These are phyloP conservation scores for Macrolepiota fuliginosa DNA, from an alignment of 768 basidiomycete genomes.

Conservation along the genomic window DNA sequence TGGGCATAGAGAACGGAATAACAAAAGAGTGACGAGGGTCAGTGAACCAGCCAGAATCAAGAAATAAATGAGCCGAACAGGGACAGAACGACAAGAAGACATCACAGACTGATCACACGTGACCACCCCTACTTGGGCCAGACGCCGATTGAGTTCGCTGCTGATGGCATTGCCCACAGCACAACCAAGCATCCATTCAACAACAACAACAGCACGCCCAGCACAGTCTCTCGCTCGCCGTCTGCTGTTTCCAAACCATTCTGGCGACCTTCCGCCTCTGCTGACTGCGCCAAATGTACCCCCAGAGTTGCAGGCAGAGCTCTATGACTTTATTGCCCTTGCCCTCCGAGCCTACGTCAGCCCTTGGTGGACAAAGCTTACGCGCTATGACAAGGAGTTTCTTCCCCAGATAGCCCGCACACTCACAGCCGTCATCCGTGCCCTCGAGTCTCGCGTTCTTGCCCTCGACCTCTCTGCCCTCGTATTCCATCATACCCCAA, in stretches of 20 bases:
- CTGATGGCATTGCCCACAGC: neutral
- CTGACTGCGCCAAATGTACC: slow-evolving; percentile 42
- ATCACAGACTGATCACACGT: neutral
- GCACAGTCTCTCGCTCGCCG: slow-evolving; percentile 45
- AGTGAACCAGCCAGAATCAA: neutral
- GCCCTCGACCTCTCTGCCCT: slow-evolving; percentile 58
- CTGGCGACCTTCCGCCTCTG: slow-evolving; percentile 46
- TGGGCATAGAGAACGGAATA: neutral
- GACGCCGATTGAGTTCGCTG: neutral
- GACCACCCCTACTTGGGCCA: neutral
- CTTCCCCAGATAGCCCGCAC: slow-evolving; percentile 67
- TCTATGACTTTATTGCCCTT: slow-evolving; percentile 81
- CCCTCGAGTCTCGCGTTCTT: slow-evolving; percentile 56
- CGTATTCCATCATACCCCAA: slow-evolving; percentile 60
- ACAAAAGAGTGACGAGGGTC: neutral
- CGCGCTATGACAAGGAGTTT: slow-evolving; percentile 81
- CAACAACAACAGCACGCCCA: slow-evolving; percentile 22
- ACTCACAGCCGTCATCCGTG: slow-evolving; percentile 54
- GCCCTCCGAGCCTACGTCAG: slow-evolving; percentile 75
- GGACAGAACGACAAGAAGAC: neutral
- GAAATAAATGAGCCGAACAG: neutral
- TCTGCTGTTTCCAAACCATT: slow-evolving; percentile 59
- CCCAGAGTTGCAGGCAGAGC: slow-evolving; percentile 60
- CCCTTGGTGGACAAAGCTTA: slow-evolving; percentile 85
- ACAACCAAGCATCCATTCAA: slow-evolving; percentile 18